These are phyloP conservation scores for Phytopythium aichiense DNA, from an alignment of 352 stramenopile species.

Conservation along the genomic window DNA sequence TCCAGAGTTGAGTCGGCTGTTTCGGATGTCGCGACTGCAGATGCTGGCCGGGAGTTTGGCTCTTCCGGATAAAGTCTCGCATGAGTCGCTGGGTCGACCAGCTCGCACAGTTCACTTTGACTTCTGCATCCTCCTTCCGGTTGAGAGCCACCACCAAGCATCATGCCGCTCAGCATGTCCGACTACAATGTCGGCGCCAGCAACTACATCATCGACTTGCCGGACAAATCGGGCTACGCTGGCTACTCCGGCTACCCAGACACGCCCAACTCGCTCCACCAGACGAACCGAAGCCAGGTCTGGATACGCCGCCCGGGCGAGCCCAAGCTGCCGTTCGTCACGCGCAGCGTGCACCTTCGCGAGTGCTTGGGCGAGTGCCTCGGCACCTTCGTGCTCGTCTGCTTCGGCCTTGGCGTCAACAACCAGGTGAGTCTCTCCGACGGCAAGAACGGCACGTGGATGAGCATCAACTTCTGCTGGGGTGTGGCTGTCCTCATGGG, in stretches of 20 bases:
- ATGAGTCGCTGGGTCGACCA: neutral
- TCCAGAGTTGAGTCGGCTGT: neutral
- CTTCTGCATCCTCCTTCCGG: neutral
- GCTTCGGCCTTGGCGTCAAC: conserved; percentile 50
- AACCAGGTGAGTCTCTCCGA: conserved; percentile 43
- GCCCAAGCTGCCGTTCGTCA: conserved; percentile 19
- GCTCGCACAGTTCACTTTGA: neutral
- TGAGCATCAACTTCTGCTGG: conserved; percentile 66
- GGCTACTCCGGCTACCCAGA: conserved; percentile 12
- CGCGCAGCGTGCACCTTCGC: conserved; percentile 29
- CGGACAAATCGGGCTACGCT: conserved; percentile 18
- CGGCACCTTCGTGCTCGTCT: conserved; percentile 42
- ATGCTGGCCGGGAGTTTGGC: neutral
- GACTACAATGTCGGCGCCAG: conserved; percentile 13
- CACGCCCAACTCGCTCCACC: conserved; percentile 14
- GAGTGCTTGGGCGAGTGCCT: conserved; percentile 54
- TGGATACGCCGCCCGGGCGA: conserved; percentile 12
- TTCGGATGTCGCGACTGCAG: conserved; percentile 4
- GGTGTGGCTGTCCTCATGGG: conserved; percentile 53
- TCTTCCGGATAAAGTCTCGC: neutral
- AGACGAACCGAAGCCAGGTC: conserved; percentile 25
- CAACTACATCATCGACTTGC: conserved; percentile 24
- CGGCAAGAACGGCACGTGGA: conserved; percentile 41
- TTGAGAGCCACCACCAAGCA: neutral
- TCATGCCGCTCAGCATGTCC: conserved; percentile 7